A percentile compares a stretch with the other conserved stretches of the same genome.
These are phyloP conservation scores for Aquanectria penicillioides DNA, from an alignment of 2,329 filamentous ascomycete species.

Conservation along the genomic window DNA sequence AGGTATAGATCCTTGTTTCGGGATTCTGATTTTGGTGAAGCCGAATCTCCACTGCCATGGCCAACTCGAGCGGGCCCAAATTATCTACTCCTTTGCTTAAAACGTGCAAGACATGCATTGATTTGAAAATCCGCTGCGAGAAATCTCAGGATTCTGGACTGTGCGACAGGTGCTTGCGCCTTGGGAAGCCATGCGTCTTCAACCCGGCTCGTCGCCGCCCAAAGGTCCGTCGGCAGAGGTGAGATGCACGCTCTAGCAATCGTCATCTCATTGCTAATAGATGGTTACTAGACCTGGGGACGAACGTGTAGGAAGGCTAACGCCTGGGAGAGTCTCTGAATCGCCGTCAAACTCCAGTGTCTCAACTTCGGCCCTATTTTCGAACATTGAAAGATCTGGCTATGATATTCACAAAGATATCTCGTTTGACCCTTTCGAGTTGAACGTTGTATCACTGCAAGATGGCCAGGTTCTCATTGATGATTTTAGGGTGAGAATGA, in stretches of 20 bases:
- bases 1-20: too few relatives aligned
- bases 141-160: conserved; percentile 42
- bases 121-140: conserved; percentile 45
- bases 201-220: conserved; percentile 40
- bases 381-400: neutral
- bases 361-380: neutral
- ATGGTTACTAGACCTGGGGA: neutral
- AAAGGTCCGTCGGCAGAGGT: conserved; percentile 26
- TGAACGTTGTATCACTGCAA: conserved; percentile 26
- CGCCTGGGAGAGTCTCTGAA: conserved; percentile 3
- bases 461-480: conserved; percentile 28
- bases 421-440: conserved; percentile 36
- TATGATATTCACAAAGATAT: conserved; percentile 15
- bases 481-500: conserved; percentile 34
- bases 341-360: conserved; percentile 18
- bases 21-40: too few relatives aligned
- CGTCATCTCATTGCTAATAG: neutral
- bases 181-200: conserved; percentile 46
- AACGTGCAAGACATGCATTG: conserved; percentile 47
- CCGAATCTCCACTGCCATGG: too few relatives aligned
- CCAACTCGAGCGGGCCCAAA: neutral
- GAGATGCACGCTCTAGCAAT: neutral
- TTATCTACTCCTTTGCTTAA: conserved; percentile 25
- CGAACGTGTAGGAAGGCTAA: neutral
- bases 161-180: conserved; percentile 46